These are phyloP conservation scores for Ophiocordyceps australis DNA, from an alignment of 2,329 filamentous ascomycete genomes.

Conservation along the genomic window DNA sequence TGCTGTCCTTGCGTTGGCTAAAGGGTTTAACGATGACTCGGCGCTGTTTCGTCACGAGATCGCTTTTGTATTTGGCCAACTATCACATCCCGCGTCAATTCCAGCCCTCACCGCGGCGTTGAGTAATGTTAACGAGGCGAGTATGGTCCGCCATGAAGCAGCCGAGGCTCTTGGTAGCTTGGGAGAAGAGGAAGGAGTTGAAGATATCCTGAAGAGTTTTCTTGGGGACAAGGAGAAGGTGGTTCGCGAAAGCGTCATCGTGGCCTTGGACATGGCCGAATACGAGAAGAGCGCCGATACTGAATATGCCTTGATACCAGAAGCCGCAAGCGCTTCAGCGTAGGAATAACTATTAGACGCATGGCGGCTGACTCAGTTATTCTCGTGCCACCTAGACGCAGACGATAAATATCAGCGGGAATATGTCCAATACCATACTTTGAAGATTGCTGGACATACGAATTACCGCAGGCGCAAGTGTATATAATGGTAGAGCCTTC, in stretches of 20 bases:
- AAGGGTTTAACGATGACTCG: constrained; percentile 69
- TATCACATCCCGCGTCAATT: constrained; percentile 92
- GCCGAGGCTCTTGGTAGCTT: constrained; percentile 90
- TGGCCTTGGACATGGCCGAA: constrained; percentile 95
- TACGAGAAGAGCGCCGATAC: constrained; percentile 78
- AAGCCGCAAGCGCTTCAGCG: constrained; percentile 25
- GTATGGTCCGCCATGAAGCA: constrained; percentile 96
- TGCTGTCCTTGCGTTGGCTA: constrained; percentile 73
- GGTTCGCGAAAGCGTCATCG: constrained; percentile 84
- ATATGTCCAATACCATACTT: too few species aligned
- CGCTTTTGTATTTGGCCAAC: constrained; percentile 92
- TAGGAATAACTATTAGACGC: constrained; percentile 8
- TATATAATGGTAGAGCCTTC: constrained; percentile 87
- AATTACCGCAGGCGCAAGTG: constrained; percentile 51
- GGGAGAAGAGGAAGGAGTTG: constrained; percentile 84
- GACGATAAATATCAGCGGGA: too few species aligned
- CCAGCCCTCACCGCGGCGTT: constrained; percentile 68
- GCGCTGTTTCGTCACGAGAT: constrained; percentile 95
- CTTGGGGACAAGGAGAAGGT: constrained; percentile 83
- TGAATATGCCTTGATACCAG: constrained; percentile 84
- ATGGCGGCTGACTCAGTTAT: constrained; percentile 28
- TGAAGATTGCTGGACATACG: too few species aligned
- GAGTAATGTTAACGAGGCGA: constrained; percentile 62
- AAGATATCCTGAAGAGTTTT: constrained; percentile 67
- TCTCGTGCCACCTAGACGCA: constrained; percentile 31